Evolutionary conservation across 2,329 filamentous ascomycete species (phyloP).

Genomic region (Alternaria gansuensis): DNA sequence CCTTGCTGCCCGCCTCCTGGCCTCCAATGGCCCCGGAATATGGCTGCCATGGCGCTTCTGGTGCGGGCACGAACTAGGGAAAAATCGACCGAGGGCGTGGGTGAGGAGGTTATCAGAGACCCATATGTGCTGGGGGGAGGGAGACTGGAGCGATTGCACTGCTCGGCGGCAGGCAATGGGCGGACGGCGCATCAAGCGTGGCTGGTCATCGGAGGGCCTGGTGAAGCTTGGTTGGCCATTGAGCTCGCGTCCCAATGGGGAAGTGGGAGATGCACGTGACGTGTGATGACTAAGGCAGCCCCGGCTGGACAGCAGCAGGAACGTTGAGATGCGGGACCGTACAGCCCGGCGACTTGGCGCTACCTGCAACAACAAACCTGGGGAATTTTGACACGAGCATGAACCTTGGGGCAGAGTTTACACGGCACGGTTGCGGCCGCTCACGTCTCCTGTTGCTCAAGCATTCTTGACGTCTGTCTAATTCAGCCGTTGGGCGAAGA

Average conservation of each 20-base stretch:
- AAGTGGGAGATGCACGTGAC: constrained; percentile 23
- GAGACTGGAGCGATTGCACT: constrained; percentile 55
- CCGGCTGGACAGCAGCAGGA: neutral
- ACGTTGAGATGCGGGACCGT: constrained; percentile 3
- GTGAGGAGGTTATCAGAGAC: constrained; percentile 66
- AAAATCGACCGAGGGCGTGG: constrained; percentile 62
- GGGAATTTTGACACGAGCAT: constrained; percentile 19
- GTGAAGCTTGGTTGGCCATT: constrained; percentile 17
- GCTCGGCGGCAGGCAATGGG: constrained; percentile 62
- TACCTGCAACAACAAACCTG: constrained; percentile 19
- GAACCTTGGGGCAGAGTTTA: constrained; percentile 11
- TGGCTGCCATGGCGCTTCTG: constrained; percentile 66
- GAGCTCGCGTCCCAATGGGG: constrained; percentile 21
- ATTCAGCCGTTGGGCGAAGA: neutral
- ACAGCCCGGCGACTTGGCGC: constrained; percentile 5
- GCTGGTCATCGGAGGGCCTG: constrained; percentile 33
- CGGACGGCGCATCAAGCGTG: constrained; percentile 59
- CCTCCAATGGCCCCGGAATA: constrained; percentile 70
- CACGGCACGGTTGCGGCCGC: constrained; percentile 8
- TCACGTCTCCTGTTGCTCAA: constrained; percentile 13
- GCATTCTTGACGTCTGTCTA: constrained; percentile 18
- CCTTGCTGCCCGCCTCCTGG: constrained; percentile 64
- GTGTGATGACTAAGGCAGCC: constrained; percentile 11
- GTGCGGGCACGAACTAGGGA: constrained; percentile 56
- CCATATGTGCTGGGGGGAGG: constrained; percentile 62